Base-by-base conservation (phyloP, 1,284 basidiomycete genomes). In the Cutaneotrichosporon dermatis region DNA sequence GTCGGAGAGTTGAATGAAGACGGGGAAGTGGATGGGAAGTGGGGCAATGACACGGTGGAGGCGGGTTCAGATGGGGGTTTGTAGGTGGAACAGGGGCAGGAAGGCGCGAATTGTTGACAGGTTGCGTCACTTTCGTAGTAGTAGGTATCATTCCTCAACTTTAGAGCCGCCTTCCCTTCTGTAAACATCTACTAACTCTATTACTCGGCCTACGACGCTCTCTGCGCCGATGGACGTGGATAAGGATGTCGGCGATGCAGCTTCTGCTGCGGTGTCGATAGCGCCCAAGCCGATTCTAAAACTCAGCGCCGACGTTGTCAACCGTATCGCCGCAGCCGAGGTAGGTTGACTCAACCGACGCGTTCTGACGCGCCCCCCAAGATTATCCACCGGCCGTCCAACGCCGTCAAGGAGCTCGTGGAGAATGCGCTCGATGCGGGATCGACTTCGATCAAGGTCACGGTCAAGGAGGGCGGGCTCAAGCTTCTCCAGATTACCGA, bases 401-500 rank as follows among this genome's bases (percentile, higher is more conserved):
- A 95, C 65, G 96, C 96, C 1, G 83, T 99, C 62, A 99, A 99
- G 76, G 96, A 99, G 77, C 82, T 99, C 1, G 81, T 99, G 33
- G 96, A 99, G 79, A 99, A 99, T 71, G 85, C 88, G 25, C 83
- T 99, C 39, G 96, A 99, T 79, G 96, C 96, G 0, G 89, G 90
- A 2, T 82, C 93, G 35, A 95, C 89, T 0, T 86, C 86, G 0
- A 92, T 99, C 70, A 87, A 88, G 51, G 82, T 99, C 57, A 90
- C 87, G 0, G 84, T 95, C 66, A 97, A 96, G 76, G 95, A 99
- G 60, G 96, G 96, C 1, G 96, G 96, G 0, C 80, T 99, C 80
- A 99, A 96, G 76, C 80, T 94, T 50, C 83, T 99, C 34, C 93
- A 97, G 77, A 96, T 99, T 55, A 90, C 93, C 69, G 96, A 99